phyloP scores from a whole-genome alignment of 2,329 filamentous ascomycete genomes.

The Chlorencoelia australis region DNA sequence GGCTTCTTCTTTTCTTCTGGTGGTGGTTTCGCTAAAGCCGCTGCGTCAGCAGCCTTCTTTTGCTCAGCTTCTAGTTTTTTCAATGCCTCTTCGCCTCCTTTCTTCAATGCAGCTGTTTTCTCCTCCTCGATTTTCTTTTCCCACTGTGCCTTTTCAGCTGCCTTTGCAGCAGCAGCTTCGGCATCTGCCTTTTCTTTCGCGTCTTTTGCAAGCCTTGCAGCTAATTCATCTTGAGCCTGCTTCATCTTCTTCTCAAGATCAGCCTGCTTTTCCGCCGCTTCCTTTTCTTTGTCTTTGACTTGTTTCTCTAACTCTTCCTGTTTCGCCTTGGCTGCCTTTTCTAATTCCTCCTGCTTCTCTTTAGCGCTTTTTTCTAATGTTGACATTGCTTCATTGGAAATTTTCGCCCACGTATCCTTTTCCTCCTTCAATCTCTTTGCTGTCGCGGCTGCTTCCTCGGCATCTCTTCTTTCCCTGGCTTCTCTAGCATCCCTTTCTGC shows the following conservation, averaged over 20 bases:
- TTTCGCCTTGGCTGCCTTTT: constrained; percentile 14
- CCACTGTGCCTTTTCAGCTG: constrained; percentile 37
- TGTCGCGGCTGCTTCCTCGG: constrained; percentile 30
- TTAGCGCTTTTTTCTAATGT: constrained; percentile 14
- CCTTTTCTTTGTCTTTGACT: constrained; percentile 21
- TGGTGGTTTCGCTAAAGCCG: constrained; percentile 5
- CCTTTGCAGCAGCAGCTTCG: constrained; percentile 35
- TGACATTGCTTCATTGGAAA: constrained; percentile 34
- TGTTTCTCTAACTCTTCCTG: constrained; percentile 25
- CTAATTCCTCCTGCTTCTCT: constrained; percentile 9
- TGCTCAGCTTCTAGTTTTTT: constrained; percentile 30
- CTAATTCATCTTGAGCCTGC: constrained; percentile 13
- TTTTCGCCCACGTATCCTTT: constrained; percentile 32
- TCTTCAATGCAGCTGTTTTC: constrained; percentile 36
- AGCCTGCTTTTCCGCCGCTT: constrained; percentile 34
- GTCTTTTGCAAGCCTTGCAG: constrained; percentile 19
- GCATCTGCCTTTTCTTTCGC: constrained; percentile 25
- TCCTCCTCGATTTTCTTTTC: constrained; percentile 39
- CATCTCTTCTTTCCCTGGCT: constrained; percentile 18
- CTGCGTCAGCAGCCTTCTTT: constrained; percentile 31
- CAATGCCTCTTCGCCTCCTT: constrained; percentile 15
- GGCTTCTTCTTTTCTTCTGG: constrained; percentile 42
- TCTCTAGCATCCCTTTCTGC: constrained; percentile 30
- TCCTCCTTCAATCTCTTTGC: constrained; percentile 34
- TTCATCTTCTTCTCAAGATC: constrained; percentile 36